These are phyloP conservation scores for Setomelanomma holmii DNA, from an alignment of 2,329 filamentous ascomycete genomes.

Conservation along the genomic window DNA sequence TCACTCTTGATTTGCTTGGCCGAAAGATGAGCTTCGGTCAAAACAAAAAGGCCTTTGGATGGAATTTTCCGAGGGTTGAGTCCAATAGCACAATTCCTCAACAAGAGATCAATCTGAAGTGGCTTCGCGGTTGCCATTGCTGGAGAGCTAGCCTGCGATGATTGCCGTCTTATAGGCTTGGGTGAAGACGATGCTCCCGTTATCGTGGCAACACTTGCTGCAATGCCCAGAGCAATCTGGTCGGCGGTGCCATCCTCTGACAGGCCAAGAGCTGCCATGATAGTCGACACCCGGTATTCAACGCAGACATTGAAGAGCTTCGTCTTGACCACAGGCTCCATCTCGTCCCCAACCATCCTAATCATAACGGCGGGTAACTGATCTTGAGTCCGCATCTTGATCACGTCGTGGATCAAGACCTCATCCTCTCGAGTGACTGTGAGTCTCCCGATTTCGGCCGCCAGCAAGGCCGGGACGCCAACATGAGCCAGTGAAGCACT, in stretches of 20 bases:
- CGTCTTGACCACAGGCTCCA: conserved; percentile 87
- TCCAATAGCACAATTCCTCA: conserved; percentile 82
- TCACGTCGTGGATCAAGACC: conserved; percentile 72
- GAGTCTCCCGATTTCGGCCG: conserved; percentile 73
- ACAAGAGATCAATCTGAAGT: conserved; percentile 72
- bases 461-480: conserved; percentile 80
- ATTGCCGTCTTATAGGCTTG: conserved; percentile 43
- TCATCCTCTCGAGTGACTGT: conserved; percentile 72
- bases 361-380: conserved; percentile 78
- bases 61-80: conserved; percentile 78
- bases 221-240: conserved; percentile 77
- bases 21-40: conserved; percentile 79
- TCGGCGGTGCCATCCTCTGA: conserved; percentile 67
- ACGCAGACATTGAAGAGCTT: conserved; percentile 82
- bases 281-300: conserved; percentile 87
- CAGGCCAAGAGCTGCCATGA: conserved; percentile 80
- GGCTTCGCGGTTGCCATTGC: conserved; percentile 39
- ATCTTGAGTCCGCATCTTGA: conserved; percentile 48
- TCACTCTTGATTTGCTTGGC: conserved; percentile 71
- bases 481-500: conserved; percentile 64
- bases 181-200: conserved; percentile 66
- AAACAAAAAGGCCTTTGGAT: conserved; percentile 78
- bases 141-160: conserved; percentile 32
- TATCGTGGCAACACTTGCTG: conserved; percentile 79
- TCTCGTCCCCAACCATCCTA: conserved; percentile 90